Evolutionary conservation across 345 rosid species (phyloP).

Genomic region (Pistacia vera): DNA sequence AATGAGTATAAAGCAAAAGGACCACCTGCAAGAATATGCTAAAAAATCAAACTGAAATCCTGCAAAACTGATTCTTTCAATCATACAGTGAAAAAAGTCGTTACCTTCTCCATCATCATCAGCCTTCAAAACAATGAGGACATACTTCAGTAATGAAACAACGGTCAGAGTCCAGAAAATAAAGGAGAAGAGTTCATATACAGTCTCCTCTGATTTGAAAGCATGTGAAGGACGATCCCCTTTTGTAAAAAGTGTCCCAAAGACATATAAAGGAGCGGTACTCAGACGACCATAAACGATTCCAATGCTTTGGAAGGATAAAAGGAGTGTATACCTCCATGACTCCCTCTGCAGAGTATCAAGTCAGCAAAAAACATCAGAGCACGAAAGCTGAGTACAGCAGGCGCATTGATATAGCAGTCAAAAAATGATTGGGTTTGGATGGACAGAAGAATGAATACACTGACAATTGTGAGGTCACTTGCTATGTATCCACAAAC

Average conservation of each 20-base stretch:
- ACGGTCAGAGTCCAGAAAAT: constrained; percentile 65
- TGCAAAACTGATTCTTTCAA: neutral
- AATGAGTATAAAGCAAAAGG: constrained; percentile 64
- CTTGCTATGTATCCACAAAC: too few relatives aligned
- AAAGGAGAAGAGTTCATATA: constrained; percentile 55
- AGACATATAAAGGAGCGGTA: constrained; percentile 65
- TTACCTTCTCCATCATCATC: constrained; percentile 71
- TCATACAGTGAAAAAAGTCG: neutral
- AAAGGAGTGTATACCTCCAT: constrained; percentile 48
- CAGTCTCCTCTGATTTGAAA: constrained; percentile 40
- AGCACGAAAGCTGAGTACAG: neutral
- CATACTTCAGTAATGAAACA: constrained; percentile 55
- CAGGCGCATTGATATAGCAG: neutral
- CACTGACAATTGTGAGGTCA: too few relatives aligned
- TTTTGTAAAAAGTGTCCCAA: constrained; percentile 31
- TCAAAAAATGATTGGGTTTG: neutral
- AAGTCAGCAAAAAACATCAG: neutral
- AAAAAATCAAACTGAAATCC: constrained; percentile 2
- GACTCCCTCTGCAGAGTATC: constrained; percentile 43
- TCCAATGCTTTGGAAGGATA: constrained; percentile 62
- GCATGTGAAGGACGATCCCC: constrained; percentile 11
- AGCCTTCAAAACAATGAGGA: constrained; percentile 51
- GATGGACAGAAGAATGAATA: neutral
- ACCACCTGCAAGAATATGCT: constrained; percentile 51
- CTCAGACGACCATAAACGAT: constrained; percentile 60